Evolutionary conservation across 371 early-diverging fungal species (phyloP).

Genomic region (Mortierella sp.): DNA sequence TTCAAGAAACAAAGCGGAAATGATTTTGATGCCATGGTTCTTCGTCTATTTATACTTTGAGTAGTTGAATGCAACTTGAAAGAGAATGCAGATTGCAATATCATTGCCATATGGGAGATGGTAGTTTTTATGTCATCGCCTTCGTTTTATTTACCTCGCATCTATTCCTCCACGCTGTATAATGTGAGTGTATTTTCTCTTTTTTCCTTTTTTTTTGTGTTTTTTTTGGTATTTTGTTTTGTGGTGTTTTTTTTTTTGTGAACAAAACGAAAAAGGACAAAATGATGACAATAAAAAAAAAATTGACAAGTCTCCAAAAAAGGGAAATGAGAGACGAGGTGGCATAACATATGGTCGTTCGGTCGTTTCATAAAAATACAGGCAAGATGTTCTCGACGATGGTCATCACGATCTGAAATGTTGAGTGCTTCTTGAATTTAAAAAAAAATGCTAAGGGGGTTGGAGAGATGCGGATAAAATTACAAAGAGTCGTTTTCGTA

Average conservation of each 20-base stretch:
- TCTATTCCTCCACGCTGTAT: neutral
- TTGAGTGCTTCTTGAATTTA: neutral
- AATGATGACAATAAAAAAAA: neutral
- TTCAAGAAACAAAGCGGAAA: too few species aligned
- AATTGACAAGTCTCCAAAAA: neutral
- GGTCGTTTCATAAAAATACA: constrained; percentile 42
- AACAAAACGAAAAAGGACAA: constrained; percentile 12
- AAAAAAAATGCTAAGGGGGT: neutral
- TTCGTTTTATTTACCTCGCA: constrained; percentile 2
- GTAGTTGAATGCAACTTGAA: too few species aligned
- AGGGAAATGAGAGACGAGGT: neutral
- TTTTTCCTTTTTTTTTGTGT: neutral
- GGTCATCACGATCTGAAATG: constrained; percentile 40
- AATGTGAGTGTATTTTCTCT: too few species aligned
- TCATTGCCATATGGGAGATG: too few species aligned
- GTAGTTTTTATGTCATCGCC: neutral
- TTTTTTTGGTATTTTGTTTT: neutral
- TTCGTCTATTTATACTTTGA: too few species aligned
- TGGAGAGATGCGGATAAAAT: constrained; percentile 16
- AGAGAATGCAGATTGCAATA: too few species aligned
- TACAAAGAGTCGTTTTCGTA: constrained; percentile 1
- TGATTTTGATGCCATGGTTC: too few species aligned
- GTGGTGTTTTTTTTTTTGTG: neutral
- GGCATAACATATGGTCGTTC: constrained; percentile 21
- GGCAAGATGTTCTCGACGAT: constrained; percentile 33